Base-by-base conservation (phyloP, 179 eudicot genomes). In the Heliamphora pulchella region DNA sequence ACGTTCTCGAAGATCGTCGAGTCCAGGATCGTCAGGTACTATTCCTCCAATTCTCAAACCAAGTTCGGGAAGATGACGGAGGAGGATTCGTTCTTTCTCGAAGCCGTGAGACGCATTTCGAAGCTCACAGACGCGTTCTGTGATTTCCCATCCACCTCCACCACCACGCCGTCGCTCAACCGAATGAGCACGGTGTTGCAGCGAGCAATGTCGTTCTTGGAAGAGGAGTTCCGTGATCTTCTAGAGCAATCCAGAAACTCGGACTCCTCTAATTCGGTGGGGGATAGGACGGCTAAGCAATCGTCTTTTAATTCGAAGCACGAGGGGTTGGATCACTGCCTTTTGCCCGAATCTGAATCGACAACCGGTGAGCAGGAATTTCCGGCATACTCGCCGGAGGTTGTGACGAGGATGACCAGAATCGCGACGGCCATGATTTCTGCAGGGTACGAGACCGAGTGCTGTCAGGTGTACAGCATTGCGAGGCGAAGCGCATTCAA, bases 201-300 rank as follows among this genome's bases (percentile, higher is more conserved):
- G 9, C 88, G 84, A 7, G 91, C 93, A 15, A 90, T 94, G 93
- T 43, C 70, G 53, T 87, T 85, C 39, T 73, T 93, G 86, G 97
- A 94, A 80, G 92, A 90, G 74, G 92, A 53, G 79, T 48, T 58
- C 31, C 77, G 70, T 8, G 70, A 83, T 7, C 78, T 85, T 78
- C 74, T 90, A 10, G 94, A 88, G 62, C 80, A 79, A 68, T 75
- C 83, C 41, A 78, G n/a, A 59, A 13, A 22, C 9, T 20, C 53
- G 8, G 9, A 4, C 14, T 1, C 73, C 8, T n/a, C n/a, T n/a
- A 4, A 69, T 13, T 22, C 43, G 68, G 8, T n/a, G n/a, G n/a
- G 22, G 43, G 68, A 4, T 68, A n/a, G 13, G 2, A 39, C n/a
- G 5, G 4, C 17, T 1, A 68, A 68, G 72, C 50, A 68, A 39